A percentile compares a stretch with the other conserved stretches of the same genome.
phyloP scores from a whole-genome alignment of 2,329 filamentous ascomycete species.

The Colletotrichum noveboracense region DNA sequence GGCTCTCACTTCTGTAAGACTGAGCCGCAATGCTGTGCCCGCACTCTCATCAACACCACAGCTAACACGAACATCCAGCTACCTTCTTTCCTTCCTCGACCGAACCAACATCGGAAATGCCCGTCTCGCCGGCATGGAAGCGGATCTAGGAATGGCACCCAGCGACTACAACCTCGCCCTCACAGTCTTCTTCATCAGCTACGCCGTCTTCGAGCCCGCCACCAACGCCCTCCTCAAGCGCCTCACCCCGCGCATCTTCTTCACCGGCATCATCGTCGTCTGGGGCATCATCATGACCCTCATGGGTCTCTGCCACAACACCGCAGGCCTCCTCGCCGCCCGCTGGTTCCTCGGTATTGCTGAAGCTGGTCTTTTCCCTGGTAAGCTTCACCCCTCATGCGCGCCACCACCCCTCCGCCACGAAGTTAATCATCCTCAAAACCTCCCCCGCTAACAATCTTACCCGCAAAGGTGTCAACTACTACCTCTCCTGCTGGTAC shows the following conservation, averaged over 20 bases:
- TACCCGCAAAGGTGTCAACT: slow-evolving; percentile 52
- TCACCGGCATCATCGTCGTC: slow-evolving; percentile 68
- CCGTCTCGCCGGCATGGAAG: slow-evolving; percentile 30
- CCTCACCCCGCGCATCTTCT: slow-evolving; percentile 67
- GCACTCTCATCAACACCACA: neutral
- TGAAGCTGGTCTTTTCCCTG: slow-evolving; percentile 71
- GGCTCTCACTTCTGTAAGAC: slow-evolving; percentile 40
- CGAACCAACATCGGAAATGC: slow-evolving; percentile 32
- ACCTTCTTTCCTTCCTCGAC: slow-evolving; percentile 33
- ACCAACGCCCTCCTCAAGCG: slow-evolving; percentile 72
- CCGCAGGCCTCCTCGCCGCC: slow-evolving; percentile 47
- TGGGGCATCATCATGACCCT: slow-evolving; percentile 46
- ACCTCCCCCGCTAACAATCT: neutral
- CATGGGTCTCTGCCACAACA: slow-evolving; percentile 53
- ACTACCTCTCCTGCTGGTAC: slow-evolving; percentile 82
- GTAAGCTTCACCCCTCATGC: slow-evolving; percentile 42
- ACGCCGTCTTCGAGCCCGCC: slow-evolving; percentile 67
- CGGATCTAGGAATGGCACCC: slow-evolving; percentile 19
- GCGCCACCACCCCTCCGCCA: neutral
- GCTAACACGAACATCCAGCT: neutral
- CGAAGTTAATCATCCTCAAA: neutral
- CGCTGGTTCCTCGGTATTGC: slow-evolving; percentile 68
- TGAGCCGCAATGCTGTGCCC: neutral
- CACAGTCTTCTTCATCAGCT: slow-evolving; percentile 74
- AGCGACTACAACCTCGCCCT: slow-evolving; percentile 66